Evolutionary conservation across 2,329 filamentous ascomycete genomes (phyloP).

Genomic region (Hypoxylon sp.): DNA sequence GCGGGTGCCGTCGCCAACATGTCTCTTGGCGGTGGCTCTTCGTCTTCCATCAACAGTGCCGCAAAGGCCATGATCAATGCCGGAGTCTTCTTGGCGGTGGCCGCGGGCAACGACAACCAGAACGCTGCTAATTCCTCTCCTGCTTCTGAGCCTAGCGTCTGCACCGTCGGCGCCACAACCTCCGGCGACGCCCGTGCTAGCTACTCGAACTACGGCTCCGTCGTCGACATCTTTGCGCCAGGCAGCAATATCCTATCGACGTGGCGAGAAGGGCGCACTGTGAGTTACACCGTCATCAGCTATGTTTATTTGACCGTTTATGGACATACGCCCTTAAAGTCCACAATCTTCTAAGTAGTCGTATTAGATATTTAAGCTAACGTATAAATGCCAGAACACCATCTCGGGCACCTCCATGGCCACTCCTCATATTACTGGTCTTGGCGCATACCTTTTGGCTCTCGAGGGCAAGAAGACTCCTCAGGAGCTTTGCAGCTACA

Average conservation of each 20-base stretch:
- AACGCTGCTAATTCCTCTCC: constrained; percentile 62
- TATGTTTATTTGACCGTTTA: background rate
- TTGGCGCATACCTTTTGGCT: constrained; percentile 70
- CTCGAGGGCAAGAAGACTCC: constrained; percentile 61
- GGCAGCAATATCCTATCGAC: constrained; percentile 59
- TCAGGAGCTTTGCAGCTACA: constrained; percentile 59
- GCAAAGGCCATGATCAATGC: constrained; percentile 61
- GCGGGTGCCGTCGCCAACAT: constrained; percentile 67
- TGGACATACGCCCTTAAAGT: background rate
- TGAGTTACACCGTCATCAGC: constrained; percentile 30
- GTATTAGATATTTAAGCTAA: constrained; percentile 29
- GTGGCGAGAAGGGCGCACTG: constrained; percentile 57
- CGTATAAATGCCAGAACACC: constrained; percentile 56
- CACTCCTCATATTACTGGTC: constrained; percentile 71
- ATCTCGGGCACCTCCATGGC: constrained; percentile 75
- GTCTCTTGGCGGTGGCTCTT: constrained; percentile 66
- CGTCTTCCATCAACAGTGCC: constrained; percentile 65
- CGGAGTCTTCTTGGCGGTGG: constrained; percentile 68
- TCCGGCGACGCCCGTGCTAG: constrained; percentile 56
- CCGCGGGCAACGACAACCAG: constrained; percentile 67
- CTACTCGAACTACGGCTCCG: constrained; percentile 66
- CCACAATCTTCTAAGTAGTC: too few relatives aligned
- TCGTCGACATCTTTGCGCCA: constrained; percentile 62
- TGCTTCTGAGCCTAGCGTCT: constrained; percentile 62
- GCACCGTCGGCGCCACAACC: constrained; percentile 68